phyloP scores from a whole-genome alignment of 1,139 yeast genomes.

The Hemisphaericaspora xylanilytica region DNA sequence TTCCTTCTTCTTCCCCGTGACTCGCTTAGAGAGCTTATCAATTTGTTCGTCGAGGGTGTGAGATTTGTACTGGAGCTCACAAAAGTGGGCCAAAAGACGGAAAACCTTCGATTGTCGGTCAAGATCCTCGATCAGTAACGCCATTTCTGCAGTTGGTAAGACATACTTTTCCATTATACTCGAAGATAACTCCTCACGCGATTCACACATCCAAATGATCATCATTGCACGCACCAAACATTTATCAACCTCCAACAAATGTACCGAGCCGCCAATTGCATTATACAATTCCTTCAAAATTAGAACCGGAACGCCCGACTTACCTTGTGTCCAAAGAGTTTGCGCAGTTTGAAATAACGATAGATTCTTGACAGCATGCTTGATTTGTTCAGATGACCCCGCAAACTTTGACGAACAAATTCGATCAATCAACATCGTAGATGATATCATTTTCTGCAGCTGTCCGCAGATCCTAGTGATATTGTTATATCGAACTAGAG shows the following conservation, averaged over 20 bases:
- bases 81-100: slow-evolving; percentile 68
- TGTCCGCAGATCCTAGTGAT: slow-evolving; percentile 34
- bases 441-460: slow-evolving; percentile 49
- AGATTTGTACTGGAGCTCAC: slow-evolving; percentile 63
- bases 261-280: slow-evolving; percentile 19
- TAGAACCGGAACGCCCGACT: slow-evolving; percentile 51
- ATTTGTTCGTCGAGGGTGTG: slow-evolving; percentile 45
- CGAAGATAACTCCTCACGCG: slow-evolving; percentile 65
- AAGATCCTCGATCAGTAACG: slow-evolving; percentile 18
- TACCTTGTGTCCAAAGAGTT: slow-evolving; percentile 59
- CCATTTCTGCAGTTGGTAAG: slow-evolving; percentile 33
- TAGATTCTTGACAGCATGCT: slow-evolving; percentile 20
- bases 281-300: slow-evolving; percentile 35
- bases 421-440: slow-evolving; percentile 46
- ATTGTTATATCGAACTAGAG: slow-evolving; percentile 40
- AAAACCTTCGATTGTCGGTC: slow-evolving; percentile 42
- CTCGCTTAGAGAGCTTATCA: slow-evolving; percentile 36
- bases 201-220: slow-evolving; percentile 69
- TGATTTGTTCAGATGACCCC: slow-evolving; percentile 5
- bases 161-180: slow-evolving; percentile 58
- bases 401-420: slow-evolving; percentile 24
- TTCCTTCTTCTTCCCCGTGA: slow-evolving; percentile 41
- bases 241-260: slow-evolving; percentile 24
- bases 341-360: slow-evolving; percentile 52
- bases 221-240: slow-evolving; percentile 47